Conservation (phyloP, 2,329 filamentous ascomycete species). For the Tolypocladium cylindrosporum region DNA sequence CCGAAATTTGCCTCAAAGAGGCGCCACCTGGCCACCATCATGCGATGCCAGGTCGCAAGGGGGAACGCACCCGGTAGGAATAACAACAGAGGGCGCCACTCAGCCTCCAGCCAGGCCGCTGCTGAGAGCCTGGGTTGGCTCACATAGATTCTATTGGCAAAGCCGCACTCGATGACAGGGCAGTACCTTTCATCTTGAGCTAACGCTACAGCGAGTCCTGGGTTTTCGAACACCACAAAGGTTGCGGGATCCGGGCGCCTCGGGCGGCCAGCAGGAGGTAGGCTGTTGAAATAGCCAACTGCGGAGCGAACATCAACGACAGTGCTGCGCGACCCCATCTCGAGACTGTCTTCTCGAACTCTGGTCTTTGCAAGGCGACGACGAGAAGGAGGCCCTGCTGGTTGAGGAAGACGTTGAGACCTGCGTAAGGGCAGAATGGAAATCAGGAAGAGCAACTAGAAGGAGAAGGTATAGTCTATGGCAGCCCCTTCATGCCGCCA, state of each 20-base stretch:
- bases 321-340: background rate
- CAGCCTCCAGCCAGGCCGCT: background rate
- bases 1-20: background rate
- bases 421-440: background rate
- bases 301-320: background rate
- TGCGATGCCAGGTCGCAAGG: background rate
- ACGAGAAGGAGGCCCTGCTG: background rate
- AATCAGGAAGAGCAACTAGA: background rate
- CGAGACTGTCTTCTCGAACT: background rate
- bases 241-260: background rate
- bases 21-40: background rate
- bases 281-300: background rate
- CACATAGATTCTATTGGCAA: background rate
- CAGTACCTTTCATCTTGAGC: background rate
- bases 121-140: background rate
- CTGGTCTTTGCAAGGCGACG: background rate
- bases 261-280: background rate
- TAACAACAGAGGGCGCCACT: background rate
- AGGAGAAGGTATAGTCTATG: background rate
- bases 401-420: background rate
- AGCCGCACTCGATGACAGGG: background rate
- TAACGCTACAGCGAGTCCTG: background rate
- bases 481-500: background rate
- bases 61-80: background rate
- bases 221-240: background rate